phyloP scores from a whole-genome alignment of 352 stramenopile genomes.

The Phytophthora boehmeriae region DNA sequence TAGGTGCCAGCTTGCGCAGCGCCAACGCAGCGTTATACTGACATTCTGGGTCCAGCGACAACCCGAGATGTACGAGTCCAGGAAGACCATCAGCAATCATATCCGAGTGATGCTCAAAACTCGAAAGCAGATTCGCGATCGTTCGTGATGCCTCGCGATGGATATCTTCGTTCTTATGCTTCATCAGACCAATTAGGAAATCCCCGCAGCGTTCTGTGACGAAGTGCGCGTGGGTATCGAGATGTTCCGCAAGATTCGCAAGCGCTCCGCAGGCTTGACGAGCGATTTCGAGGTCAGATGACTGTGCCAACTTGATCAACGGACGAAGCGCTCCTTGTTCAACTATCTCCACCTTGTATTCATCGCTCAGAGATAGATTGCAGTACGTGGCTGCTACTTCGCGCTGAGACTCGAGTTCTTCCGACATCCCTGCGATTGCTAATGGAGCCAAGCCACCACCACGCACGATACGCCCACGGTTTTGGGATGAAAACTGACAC shows the following conservation, averaged over 20 bases:
- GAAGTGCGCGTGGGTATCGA: constrained; percentile 94
- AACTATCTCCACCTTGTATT: constrained; percentile 93
- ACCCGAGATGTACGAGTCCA: constrained; percentile 91
- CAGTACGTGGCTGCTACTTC: constrained; percentile 95
- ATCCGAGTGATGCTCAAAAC: constrained; percentile 89
- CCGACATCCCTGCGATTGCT: constrained; percentile 80
- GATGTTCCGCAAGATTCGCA: constrained; percentile 94
- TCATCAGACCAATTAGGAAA: constrained; percentile 83
- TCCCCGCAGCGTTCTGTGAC: constrained; percentile 67
- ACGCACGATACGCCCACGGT: constrained; percentile 88
- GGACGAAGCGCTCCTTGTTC: constrained; percentile 74
- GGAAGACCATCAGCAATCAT: constrained; percentile 92
- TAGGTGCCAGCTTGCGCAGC: constrained; percentile 94
- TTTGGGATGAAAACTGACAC: constrained; percentile 88
- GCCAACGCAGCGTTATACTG: constrained; percentile 95
- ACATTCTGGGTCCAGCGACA: constrained; percentile 91
- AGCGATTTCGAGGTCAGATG: constrained; percentile 91
- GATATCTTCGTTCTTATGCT: constrained; percentile 89
- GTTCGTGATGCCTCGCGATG: constrained; percentile 93
- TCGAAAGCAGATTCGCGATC: constrained; percentile 95
- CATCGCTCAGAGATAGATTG: constrained; percentile 93
- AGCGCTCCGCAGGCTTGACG: constrained; percentile 92
- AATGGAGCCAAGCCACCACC: constrained; percentile 88
- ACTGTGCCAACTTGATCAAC: constrained; percentile 88
- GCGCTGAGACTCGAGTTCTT: constrained; percentile 94